Evolutionary conservation across 192 early-diverging fungal genomes (phyloP).

Genomic region (Podila verticillata): DNA sequence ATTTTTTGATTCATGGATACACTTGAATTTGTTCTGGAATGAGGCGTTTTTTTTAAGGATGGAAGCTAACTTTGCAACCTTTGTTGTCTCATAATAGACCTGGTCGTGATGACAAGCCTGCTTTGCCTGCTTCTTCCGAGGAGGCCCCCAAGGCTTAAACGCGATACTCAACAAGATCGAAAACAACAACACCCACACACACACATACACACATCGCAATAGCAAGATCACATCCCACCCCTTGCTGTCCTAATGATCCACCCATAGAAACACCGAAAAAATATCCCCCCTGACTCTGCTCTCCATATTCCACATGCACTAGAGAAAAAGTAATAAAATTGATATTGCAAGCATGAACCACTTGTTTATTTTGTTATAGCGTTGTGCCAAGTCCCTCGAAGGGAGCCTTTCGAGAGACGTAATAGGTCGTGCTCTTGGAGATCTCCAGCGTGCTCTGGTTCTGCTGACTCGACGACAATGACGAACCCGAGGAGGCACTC

Average conservation of each 20-base stretch:
- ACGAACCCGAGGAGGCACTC: not conserved
- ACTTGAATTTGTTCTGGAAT: not conserved
- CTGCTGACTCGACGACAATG: slow-evolving; percentile 10
- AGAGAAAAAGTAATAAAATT: too few species aligned
- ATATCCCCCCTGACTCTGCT: too few species aligned
- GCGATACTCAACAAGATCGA: not conserved
- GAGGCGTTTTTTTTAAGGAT: too few species aligned
- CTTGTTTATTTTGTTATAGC: not conserved
- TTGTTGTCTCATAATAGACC: slow-evolving; percentile 15
- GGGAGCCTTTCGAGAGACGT: slow-evolving; percentile 25
- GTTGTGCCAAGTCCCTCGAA: slow-evolving; percentile 5
- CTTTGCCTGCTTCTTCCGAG: slow-evolving; percentile 35
- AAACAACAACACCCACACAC: not conserved
- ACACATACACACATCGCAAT: not conserved
- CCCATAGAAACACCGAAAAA: too few species aligned
- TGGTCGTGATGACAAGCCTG: slow-evolving; percentile 54
- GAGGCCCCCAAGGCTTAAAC: slow-evolving; percentile 49
- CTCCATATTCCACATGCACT: too few species aligned
- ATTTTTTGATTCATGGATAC: too few species aligned
- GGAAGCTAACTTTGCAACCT: not conserved
- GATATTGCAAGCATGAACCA: too few species aligned
- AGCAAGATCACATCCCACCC: too few species aligned
- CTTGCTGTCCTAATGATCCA: too few species aligned
- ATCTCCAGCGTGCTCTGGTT: slow-evolving; percentile 42
- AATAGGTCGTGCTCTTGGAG: slow-evolving; percentile 28